phyloP scores from a whole-genome alignment of 192 early-diverging fungal species.

The Gamsiella multidivaricata region DNA sequence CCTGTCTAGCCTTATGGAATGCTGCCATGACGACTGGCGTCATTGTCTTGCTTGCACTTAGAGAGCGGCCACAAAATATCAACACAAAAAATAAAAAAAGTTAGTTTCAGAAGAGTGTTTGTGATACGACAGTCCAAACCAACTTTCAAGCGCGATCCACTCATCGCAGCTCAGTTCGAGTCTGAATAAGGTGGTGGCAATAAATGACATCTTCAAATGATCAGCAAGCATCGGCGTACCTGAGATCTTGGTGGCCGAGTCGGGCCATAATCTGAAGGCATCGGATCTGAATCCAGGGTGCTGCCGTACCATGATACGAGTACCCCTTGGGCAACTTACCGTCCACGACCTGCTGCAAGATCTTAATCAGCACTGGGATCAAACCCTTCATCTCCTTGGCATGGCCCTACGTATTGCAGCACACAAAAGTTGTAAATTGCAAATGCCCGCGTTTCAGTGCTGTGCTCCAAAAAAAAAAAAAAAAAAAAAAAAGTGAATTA shows the following conservation, averaged over 20 bases:
- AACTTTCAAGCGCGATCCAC: no score
- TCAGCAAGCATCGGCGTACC: slow-evolving; percentile 28
- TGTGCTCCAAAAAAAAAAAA: background rate
- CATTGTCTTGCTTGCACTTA: slow-evolving; percentile 53
- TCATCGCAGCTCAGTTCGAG: no score
- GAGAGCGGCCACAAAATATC: background rate
- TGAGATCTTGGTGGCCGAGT: slow-evolving; percentile 45
- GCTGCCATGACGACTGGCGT: slow-evolving; percentile 43
- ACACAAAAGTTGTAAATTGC: background rate
- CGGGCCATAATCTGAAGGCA: slow-evolving; percentile 57
- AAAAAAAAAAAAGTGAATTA: slow-evolving; percentile 3
- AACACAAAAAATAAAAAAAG: background rate
- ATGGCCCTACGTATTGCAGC: slow-evolving; percentile 24
- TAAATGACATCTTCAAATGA: no score
- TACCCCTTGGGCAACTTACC: slow-evolving; percentile 58
- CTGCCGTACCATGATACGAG: slow-evolving; percentile 62
- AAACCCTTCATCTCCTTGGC: slow-evolving; percentile 46
- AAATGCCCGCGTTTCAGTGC: no score
- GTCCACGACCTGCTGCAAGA: slow-evolving; percentile 61
- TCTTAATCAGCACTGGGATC: slow-evolving; percentile 47
- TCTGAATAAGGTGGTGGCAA: no score
- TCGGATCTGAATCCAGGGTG: slow-evolving; percentile 68
- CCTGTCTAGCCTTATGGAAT: slow-evolving; percentile 47
- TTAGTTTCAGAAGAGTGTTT: background rate
- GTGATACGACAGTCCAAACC: no score